Conservation (phyloP, 2,329 filamentous ascomycete species). For the Knoxdaviesia capensis region DNA sequence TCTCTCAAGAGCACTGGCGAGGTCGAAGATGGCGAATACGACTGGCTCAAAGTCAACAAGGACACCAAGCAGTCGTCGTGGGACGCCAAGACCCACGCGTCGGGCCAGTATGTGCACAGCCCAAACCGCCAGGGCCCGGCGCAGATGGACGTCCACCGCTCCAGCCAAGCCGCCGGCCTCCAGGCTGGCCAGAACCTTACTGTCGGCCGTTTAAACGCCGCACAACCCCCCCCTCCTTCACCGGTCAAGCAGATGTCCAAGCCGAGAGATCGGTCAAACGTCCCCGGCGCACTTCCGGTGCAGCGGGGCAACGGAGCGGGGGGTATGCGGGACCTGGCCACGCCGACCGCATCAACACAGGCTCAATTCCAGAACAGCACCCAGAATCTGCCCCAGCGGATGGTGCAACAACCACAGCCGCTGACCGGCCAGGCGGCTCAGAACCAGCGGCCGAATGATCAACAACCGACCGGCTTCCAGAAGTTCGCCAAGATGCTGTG, state of each 20-base stretch:
- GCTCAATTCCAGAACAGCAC: constrained; percentile 94
- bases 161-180: constrained; percentile 45
- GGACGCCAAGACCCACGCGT: constrained; percentile 54
- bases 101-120: constrained; percentile 43
- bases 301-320: constrained; percentile 61
- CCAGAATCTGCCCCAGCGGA: constrained; percentile 58
- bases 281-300: constrained; percentile 48
- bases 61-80: constrained; percentile 63
- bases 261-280: constrained; percentile 58
- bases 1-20: constrained; percentile 86
- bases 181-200: constrained; percentile 46
- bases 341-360: constrained; percentile 77
- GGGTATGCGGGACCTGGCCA: constrained; percentile 56
- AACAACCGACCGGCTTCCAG: constrained; percentile 65
- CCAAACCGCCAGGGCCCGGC: constrained; percentile 68
- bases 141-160: constrained; percentile 64
- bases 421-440: constrained; percentile 29
- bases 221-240: constrained; percentile 74
- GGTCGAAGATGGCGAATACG: constrained; percentile 94
- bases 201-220: constrained; percentile 80
- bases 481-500: constrained; percentile 87
- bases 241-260: constrained; percentile 66
- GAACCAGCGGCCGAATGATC: constrained; percentile 38
- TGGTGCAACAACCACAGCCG: constrained; percentile 38
- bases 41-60: constrained; percentile 96